phyloP scores from a whole-genome alignment of 805 yeast species.

The Cyberlindnera bimundalis region DNA sequence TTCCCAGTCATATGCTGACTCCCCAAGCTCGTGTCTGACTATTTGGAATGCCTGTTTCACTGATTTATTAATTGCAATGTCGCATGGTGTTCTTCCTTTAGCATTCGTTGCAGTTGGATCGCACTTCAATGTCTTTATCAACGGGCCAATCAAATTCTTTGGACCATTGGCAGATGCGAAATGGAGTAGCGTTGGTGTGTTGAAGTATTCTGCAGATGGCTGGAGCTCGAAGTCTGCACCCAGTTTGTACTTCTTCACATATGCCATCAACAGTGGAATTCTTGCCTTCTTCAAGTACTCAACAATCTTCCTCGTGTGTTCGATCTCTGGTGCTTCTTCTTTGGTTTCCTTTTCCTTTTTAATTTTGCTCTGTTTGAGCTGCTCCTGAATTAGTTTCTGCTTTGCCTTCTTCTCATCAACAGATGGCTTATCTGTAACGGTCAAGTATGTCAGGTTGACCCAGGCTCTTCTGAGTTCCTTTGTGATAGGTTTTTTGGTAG shows the following conservation, averaged over 20 bases:
- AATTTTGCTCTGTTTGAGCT: conserved; percentile 29
- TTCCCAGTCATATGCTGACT: conserved; percentile 65
- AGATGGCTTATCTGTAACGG: conserved; percentile 52
- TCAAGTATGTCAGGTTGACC: conserved; percentile 67
- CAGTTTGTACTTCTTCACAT: conserved; percentile 54
- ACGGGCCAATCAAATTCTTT: conserved; percentile 57
- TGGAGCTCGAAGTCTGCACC: conserved; percentile 48
- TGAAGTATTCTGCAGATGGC: conserved; percentile 50
- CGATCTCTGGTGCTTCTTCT: conserved; percentile 37
- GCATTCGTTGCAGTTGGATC: conserved; percentile 59
- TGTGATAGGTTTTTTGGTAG: conserved; percentile 84
- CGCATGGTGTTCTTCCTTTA: conserved; percentile 64
- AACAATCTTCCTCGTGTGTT: conserved; percentile 55
- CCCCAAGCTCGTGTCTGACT: conserved; percentile 67
- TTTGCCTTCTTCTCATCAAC: conserved; percentile 29
- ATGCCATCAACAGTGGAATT: conserved; percentile 68
- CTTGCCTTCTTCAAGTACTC: conserved; percentile 65
- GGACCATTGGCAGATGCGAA: conserved; percentile 69
- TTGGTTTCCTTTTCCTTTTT: conserved; percentile 20
- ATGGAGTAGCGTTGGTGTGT: conserved; percentile 74
- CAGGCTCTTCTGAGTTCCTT: conserved; percentile 80
- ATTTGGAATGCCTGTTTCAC: conserved; percentile 60
- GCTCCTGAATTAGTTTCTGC: conserved; percentile 30
- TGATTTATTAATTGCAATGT: conserved; percentile 48
- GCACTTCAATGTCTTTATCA: conserved; percentile 62